Base-by-base conservation (phyloP, 1,284 basidiomycete genomes). In the Phlebopus sp. region DNA sequence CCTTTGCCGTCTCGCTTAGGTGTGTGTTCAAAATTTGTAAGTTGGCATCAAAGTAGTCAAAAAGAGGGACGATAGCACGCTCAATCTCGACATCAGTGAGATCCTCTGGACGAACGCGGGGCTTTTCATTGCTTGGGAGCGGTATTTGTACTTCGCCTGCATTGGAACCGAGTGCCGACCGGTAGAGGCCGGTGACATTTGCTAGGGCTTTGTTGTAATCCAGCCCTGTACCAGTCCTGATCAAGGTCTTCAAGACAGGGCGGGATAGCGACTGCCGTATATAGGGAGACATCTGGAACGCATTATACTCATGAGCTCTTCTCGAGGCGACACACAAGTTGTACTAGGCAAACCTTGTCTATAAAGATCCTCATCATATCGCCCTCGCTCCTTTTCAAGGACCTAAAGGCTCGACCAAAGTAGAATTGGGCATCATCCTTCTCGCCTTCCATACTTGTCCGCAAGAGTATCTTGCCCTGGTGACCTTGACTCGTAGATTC, bases 401-500 rank as follows among this genome's bases (percentile, higher is more conserved):
- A 94, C 32, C 96, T 79, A 77, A 99, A 99, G 1, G 90, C 97
- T 34, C 93, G 79, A 10, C 97, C 97, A 63, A 99, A 99, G 73
- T 93, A 94, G 75, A 97, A 99, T 56, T 92, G 90, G 17, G 96
- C 92, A 64, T 99, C 97, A 62, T 97, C 95, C 68, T 96, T 92
- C 75, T 98, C 96, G 39, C 94, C 94, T 63, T 99, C 97, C 94
- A 99, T 97, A 64, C 92, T 96, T 45, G 99, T 81, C 6, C 97
- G 81, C 19, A 97, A 72, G 38, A 97, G 71, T 30, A 98, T 78
- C 29, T 92, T 82, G 1, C 95, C 94, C 49, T 85, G 81, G 5
- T 67, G 57, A 1, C 66, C 59, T 42, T 68, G 58, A 23, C 66
- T 59, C 36, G 47, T 32, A 0, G 88, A 84, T 59, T 96, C 92